Conservation (phyloP, 2,329 filamentous ascomycete species). For the Diaporthe longicolla region DNA sequence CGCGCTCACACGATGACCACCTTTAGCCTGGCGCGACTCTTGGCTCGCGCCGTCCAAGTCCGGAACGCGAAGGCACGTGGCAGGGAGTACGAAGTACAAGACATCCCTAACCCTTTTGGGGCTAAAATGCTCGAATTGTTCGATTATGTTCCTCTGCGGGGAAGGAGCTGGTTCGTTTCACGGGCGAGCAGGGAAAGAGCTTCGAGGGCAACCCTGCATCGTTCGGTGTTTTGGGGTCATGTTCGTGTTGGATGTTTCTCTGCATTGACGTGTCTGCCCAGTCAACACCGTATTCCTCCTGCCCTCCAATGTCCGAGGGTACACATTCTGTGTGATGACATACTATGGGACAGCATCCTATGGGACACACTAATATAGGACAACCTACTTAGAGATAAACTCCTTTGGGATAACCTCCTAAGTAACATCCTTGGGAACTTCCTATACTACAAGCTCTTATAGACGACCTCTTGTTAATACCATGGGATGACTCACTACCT, state of each 20-base stretch:
- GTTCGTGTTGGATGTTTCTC: constrained; percentile 21
- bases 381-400: no score
- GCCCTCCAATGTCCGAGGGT: no score
- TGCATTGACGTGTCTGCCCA: constrained; percentile 26
- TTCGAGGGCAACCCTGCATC: constrained; percentile 19
- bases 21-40: constrained; percentile 18
- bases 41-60: constrained; percentile 4
- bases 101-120: background rate
- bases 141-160: background rate
- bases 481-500: no score
- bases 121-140: background rate
- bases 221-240: constrained; percentile 15
- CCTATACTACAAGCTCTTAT: no score
- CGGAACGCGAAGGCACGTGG: constrained; percentile 39
- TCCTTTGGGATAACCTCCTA: no score
- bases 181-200: constrained; percentile 16
- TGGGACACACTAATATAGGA: no score
- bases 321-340: no score
- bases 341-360: no score
- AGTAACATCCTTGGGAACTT: no score
- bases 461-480: no score
- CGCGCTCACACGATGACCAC: constrained; percentile 27
- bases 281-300: background rate
- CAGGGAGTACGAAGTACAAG: background rate
- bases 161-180: constrained; percentile 17